phyloP scores from a whole-genome alignment of 192 early-diverging fungal genomes.

The Mortierella alpina region DNA sequence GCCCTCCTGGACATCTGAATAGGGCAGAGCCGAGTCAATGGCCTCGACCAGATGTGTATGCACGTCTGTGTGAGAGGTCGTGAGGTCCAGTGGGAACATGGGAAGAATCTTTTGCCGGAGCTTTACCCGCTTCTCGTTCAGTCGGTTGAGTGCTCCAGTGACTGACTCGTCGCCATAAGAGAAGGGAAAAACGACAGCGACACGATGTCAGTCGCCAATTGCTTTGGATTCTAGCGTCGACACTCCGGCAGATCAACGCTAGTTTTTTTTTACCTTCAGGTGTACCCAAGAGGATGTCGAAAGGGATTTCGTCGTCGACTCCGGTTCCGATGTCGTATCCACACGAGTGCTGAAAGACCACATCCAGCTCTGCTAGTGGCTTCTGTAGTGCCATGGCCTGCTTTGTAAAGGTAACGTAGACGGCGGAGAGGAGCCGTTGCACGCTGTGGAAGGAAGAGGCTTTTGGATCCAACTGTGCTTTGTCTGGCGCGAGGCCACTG shows the following conservation, averaged over 20 bases:
- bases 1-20: constrained; percentile 22
- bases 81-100: constrained; percentile 14
- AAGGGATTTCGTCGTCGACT: constrained; percentile 26
- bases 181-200: not conserved
- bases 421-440: constrained; percentile 25
- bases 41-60: constrained; percentile 22
- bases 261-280: constrained; percentile 58
- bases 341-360: constrained; percentile 69
- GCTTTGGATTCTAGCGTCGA: not conserved
- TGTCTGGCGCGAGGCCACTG: not conserved
- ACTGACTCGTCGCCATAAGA: constrained; percentile 1
- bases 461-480: not conserved
- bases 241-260: not conserved
- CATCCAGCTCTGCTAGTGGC: constrained; percentile 64
- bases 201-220: not conserved
- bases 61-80: constrained; percentile 1
- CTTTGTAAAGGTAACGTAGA: constrained; percentile 66
- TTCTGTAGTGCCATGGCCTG: constrained; percentile 48
- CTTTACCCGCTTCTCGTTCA: constrained; percentile 16
- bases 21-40: constrained; percentile 12
- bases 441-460: constrained; percentile 22
- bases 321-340: constrained; percentile 65
- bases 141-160: not conserved
- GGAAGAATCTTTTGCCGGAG: constrained; percentile 4
- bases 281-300: constrained; percentile 56